These are phyloP conservation scores for Candida sanyaensis DNA, from an alignment of 1,139 yeast genomes.

Conservation along the genomic window DNA sequence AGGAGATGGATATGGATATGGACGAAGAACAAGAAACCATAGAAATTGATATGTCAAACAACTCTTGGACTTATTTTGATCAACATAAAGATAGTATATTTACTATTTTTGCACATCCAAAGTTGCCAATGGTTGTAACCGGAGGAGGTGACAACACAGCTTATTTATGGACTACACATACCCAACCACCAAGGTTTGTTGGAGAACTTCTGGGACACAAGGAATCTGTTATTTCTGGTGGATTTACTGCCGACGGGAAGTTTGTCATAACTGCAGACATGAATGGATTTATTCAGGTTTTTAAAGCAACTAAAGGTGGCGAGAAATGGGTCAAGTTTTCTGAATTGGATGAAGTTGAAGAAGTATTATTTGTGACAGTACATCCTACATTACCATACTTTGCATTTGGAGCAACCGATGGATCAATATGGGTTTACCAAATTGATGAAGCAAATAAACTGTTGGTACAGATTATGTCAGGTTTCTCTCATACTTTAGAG, in stretches of 20 bases:
- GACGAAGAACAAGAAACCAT: constrained; percentile 34
- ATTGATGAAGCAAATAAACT: constrained; percentile 56
- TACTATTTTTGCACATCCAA: constrained; percentile 76
- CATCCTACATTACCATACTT: constrained; percentile 78
- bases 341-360: constrained; percentile 85
- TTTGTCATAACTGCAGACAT: constrained; percentile 88
- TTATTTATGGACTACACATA: constrained; percentile 88
- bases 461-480: constrained; percentile 74
- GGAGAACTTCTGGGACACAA: constrained; percentile 76
- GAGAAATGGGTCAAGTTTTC: constrained; percentile 77
- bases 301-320: constrained; percentile 71
- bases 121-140: constrained; percentile 71
- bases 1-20: constrained; percentile 30
- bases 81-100: constrained; percentile 84
- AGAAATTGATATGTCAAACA: constrained; percentile 75
- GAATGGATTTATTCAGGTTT: constrained; percentile 83
- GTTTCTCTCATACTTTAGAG: constrained; percentile 77
- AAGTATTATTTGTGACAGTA: constrained; percentile 65
- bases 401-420: constrained; percentile 94
- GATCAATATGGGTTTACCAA: constrained; percentile 93
- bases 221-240: constrained; percentile 85
- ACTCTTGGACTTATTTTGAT: constrained; percentile 88
- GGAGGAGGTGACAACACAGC: constrained; percentile 94
- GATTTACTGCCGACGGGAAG: constrained; percentile 80
- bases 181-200: constrained; percentile 78